These are phyloP conservation scores for Spongospora subterranea DNA, from an alignment of 208 protist species.

Conservation along the genomic window DNA sequence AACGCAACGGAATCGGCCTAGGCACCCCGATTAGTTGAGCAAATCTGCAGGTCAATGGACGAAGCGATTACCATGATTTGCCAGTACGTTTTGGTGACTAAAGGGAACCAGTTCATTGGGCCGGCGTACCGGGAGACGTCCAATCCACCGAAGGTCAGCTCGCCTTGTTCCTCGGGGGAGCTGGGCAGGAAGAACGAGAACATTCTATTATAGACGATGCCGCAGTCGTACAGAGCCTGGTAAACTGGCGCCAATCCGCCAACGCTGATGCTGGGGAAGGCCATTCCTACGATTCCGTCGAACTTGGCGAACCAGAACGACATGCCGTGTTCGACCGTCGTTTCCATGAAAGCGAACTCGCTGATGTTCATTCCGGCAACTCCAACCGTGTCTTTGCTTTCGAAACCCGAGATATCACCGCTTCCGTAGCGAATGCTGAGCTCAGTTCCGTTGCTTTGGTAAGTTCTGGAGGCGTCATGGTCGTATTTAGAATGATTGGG, in stretches of 20 bases:
- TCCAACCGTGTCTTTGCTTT: conserved; percentile 82
- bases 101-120: conserved; percentile 65
- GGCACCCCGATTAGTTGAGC: neutral
- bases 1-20: neutral
- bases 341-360: conserved; percentile 75
- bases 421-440: conserved; percentile 77
- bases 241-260: conserved; percentile 81
- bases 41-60: neutral
- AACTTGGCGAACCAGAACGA: conserved; percentile 88
- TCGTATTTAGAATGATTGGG: conserved; percentile 69
- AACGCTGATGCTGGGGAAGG: conserved; percentile 84
- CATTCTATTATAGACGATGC: conserved; percentile 70
- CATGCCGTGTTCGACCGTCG: conserved; percentile 83
- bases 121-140: conserved; percentile 65
- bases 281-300: conserved; percentile 87
- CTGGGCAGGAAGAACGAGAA: conserved; percentile 71
- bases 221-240: conserved; percentile 75
- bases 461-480: conserved; percentile 63
- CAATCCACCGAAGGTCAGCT: conserved; percentile 69
- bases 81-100: conserved; percentile 69
- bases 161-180: conserved; percentile 23
- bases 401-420: conserved; percentile 85
- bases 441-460: conserved; percentile 63
- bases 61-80: conserved; percentile 60
- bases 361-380: conserved; percentile 79